Evolutionary conservation across 2,329 filamentous ascomycete genomes (phyloP).

Genomic region (Neonectria hederae): DNA sequence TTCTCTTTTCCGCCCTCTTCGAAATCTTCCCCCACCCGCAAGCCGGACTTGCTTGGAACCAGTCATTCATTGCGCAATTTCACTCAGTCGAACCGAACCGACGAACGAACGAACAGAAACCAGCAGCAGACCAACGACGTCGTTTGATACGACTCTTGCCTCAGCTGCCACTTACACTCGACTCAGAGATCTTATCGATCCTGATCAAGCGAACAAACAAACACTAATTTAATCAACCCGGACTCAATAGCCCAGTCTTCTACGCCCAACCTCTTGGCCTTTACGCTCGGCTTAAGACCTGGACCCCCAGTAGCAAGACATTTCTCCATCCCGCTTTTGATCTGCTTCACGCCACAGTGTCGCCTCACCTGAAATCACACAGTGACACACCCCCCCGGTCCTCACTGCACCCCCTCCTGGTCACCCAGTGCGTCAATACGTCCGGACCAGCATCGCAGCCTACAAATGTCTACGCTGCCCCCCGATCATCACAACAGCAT

Average conservation of each 20-base stretch:
- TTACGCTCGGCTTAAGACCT: constrained; percentile 34
- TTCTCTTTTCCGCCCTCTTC: constrained; percentile 45
- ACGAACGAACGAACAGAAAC: constrained; percentile 31
- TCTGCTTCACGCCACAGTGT: constrained; percentile 41
- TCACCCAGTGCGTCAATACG: constrained; percentile 38
- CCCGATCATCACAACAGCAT: constrained; percentile 65
- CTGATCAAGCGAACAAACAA: constrained; percentile 35
- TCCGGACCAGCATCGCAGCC: constrained; percentile 48
- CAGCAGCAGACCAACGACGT: constrained; percentile 21
- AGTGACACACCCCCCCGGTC: constrained; percentile 36
- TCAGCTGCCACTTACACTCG: constrained; percentile 40
- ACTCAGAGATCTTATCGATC: constrained; percentile 40
- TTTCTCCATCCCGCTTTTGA: constrained; percentile 44
- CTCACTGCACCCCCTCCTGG: constrained; percentile 39
- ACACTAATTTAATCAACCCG: constrained; percentile 44
- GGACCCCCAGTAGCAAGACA: constrained; percentile 35
- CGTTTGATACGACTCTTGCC: constrained; percentile 42
- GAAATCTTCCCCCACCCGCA: constrained; percentile 53
- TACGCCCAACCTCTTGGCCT: constrained; percentile 38
- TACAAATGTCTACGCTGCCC: constrained; percentile 73
- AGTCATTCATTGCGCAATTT: constrained; percentile 56
- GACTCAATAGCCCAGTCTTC: constrained; percentile 34
- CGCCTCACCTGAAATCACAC: constrained; percentile 28
- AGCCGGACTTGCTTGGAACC: constrained; percentile 69
- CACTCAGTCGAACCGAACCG: constrained; percentile 30